Base-by-base conservation (phyloP, 1,284 basidiomycete species). In the Moesziomyces sp. region DNA sequence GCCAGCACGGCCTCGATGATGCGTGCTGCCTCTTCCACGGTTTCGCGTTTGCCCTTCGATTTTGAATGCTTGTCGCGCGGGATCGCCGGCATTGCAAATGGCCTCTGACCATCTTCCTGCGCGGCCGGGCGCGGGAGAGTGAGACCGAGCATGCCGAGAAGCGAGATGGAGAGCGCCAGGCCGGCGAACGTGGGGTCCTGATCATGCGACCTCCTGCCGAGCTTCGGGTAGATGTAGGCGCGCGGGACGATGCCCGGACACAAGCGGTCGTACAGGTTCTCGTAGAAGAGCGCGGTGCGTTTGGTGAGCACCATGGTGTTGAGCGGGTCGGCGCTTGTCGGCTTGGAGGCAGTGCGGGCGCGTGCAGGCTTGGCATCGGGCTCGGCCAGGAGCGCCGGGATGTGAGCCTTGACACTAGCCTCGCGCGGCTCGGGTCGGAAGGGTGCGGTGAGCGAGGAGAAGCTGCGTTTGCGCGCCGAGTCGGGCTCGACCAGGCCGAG, bases 271-370 rank as follows among this genome's bases (percentile, higher is more conserved):
- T 81, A 79, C 2, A 79, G 56, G n/a, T 74, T 76, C 10, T 77
- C 70, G 63, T 77, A 81, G 60, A 76, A 81, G 43, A 76, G 53
- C 21, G 75, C 75, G 13, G 78, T 79, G 23, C 76, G 55, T 26
- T 63, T 66, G 19, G 78, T 80, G 53, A 81, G 62, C 7, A 70
- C 66, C 42, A 65, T 62, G 11, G 76, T 79, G 46, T 76, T 78
- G 14, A 71, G 51, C 19, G 68, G 62, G 13, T 71, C 62, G 3
- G 59, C 61, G 2, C 24, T 28, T 26, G 23, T 16, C 18, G 6
- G 28, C 35, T 40, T 40, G 6, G 13, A 1, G 18, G 13, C 38
- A 14, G 38, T 16, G 38, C 38, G 16, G 6, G 38, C 16, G 16
- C 38, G 38, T 16, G 16, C 38, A 18, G 38, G 38, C 38, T 40